A percentile compares a stretch with the other conserved stretches of the same genome.
phyloP scores from a whole-genome alignment of 306 rosid genomes.

The Rosa rugosa region DNA sequence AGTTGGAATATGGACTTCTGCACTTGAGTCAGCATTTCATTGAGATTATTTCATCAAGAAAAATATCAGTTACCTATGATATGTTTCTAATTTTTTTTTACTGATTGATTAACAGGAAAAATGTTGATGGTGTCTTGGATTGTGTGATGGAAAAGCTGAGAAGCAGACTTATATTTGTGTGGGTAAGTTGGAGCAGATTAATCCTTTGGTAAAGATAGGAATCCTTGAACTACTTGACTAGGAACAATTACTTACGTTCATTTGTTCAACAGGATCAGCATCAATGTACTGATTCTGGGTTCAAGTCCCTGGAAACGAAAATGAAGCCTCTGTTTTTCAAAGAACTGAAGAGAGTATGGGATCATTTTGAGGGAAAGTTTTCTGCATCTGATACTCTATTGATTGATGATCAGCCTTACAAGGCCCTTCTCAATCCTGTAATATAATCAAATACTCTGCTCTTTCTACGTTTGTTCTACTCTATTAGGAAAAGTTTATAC shows the following conservation, averaged over 20 bases:
- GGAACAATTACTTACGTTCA: background rate
- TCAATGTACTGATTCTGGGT: conserved; percentile 8
- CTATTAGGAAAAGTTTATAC: background rate
- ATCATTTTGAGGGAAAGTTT: background rate
- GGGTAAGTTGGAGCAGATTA: conserved; percentile 24
- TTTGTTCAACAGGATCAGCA: background rate
- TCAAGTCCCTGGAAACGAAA: background rate
- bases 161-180: conserved; percentile 14
- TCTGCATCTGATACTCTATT: conserved; percentile 5
- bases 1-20: conserved; percentile 46
- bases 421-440: conserved; percentile 13
- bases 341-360: background rate
- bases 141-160: conserved; percentile 1
- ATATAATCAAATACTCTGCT: background rate
- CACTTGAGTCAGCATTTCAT: conserved; percentile 18
- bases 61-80: background rate
- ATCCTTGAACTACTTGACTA: background rate
- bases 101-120: conserved; percentile 17
- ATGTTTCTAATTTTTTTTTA: background rate
- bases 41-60: background rate
- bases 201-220: background rate
- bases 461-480: background rate
- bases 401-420: conserved; percentile 8
- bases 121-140: conserved; percentile 7
- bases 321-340: conserved; percentile 8